Evolutionary conservation across 2,329 filamentous ascomycete genomes (phyloP).

Genomic region (Fusarium sp.): DNA sequence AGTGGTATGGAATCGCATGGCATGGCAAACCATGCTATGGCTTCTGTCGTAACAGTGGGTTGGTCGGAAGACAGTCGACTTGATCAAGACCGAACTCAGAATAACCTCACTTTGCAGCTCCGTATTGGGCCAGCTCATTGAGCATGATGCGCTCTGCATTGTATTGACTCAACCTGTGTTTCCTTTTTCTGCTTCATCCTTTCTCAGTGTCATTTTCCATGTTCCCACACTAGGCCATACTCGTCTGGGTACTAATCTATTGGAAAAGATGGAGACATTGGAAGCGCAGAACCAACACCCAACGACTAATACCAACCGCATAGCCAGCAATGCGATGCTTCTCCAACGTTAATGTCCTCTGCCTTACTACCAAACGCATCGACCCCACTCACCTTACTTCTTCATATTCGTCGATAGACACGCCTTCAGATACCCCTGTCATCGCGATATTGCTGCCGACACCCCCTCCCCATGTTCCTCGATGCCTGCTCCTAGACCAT

Average conservation of each 20-base stretch:
- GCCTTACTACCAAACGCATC: slow-evolving; percentile 41
- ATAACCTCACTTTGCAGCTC: slow-evolving; percentile 26
- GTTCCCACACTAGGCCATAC: not conserved
- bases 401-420: slow-evolving; percentile 20
- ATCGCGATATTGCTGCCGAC: not conserved
- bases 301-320: slow-evolving; percentile 10
- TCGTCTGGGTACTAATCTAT: slow-evolving; percentile 14
- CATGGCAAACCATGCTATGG: slow-evolving; percentile 7
- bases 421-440: slow-evolving; percentile 17
- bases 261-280: slow-evolving; percentile 16
- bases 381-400: slow-evolving; percentile 34
- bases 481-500: slow-evolving; percentile 13
- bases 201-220: not conserved
- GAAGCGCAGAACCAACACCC: slow-evolving; percentile 20
- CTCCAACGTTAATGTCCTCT: slow-evolving; percentile 36
- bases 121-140: slow-evolving; percentile 21
- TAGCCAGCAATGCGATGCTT: slow-evolving; percentile 21
- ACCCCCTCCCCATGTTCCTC: slow-evolving; percentile 23
- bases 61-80: slow-evolving; percentile 8
- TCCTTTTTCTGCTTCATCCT: slow-evolving; percentile 13
- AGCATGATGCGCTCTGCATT: slow-evolving; percentile 24
- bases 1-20: slow-evolving; percentile 16
- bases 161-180: slow-evolving; percentile 18
- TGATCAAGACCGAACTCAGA: slow-evolving; percentile 15
- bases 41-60: slow-evolving; percentile 7